Base-by-base conservation (phyloP, 2,329 filamentous ascomycete genomes). In the Talaromyces marneffei region DNA sequence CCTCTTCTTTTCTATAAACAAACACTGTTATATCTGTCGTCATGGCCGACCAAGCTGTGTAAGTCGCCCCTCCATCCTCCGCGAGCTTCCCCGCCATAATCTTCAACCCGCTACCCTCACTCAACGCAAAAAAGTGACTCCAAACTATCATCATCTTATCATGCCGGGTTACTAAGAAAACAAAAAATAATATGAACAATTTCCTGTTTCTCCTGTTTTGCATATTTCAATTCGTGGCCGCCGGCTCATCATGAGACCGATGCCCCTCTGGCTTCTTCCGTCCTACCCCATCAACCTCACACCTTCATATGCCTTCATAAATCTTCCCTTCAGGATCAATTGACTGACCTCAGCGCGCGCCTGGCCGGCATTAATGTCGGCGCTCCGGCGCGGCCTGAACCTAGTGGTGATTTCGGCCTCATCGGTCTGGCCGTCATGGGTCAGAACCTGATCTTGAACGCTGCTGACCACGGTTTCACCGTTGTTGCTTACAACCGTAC, bases 401-500 rank as follows among this genome's bases (percentile, higher is more conserved):
- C 75, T 68, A 91, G 88, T 81, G 87, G 87, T 86, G 90, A 94
- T 87, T 87, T 94, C 80, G 90, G 90, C 84, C 89, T 94, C 75
- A 93, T 94, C 78, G 90, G 90, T 85, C 85, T 94, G 82, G 90
- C 90, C 82, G 90, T 94, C 80, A 94, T 94, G 89, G 81, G 81
- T 78, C 88, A 92, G 83, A 94, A 93, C 83, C 82, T 94, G 80
- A 92, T 94, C 78, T 80, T 94, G 75, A 94, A 94, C 80, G 90
- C 88, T 82, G 90, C 90, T 72, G 90, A 94, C 78, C 87, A 93
- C 73, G 89, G 92, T 75, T 97, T 95, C 87, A 97, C 91, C 77
- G 91, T 99, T 75, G 90, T 93, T 80, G 94, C 93, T 71, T 99
- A 90, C 87, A 99, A 99, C 89, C 90, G 94, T 80, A 99, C 94